A percentile compares a stretch with the other conserved stretches of the same genome.
phyloP scores from a whole-genome alignment of 768 basidiomycete genomes.

The Boletales sp. region DNA sequence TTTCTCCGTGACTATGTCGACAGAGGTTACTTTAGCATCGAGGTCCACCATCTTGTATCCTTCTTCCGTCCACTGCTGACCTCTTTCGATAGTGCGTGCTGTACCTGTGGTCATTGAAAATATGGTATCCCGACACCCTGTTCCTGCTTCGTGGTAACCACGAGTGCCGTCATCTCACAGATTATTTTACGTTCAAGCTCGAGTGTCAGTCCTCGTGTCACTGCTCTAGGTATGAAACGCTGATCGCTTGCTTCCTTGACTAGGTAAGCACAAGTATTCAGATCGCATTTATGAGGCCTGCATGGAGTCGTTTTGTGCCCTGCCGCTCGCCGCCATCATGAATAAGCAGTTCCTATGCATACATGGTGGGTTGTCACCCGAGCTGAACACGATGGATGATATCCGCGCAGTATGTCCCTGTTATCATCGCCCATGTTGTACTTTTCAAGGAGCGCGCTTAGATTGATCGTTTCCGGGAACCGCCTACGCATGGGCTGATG shows the following conservation, averaged over 20 bases:
- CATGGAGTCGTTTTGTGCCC: conserved; percentile 95
- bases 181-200: conserved; percentile 98
- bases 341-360: conserved; percentile 99
- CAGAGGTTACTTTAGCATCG: conserved; percentile 91
- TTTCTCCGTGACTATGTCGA: conserved; percentile 95
- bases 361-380: conserved; percentile 94
- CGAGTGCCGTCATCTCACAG: conserved; percentile 97
- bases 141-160: conserved; percentile 98
- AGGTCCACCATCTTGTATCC: conserved; percentile 44
- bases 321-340: conserved; percentile 96
- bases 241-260: not conserved
- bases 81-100: conserved; percentile 72
- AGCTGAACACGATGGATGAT: conserved; percentile 93
- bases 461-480: conserved; percentile 98
- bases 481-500: conserved; percentile 96
- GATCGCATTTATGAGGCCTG: conserved; percentile 95
- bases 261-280: conserved; percentile 99
- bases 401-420: conserved; percentile 66
- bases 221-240: conserved; percentile 3
- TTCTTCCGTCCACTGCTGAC: not conserved
- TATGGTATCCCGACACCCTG: conserved; percentile 97
- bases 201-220: conserved; percentile 64
- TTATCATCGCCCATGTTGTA: not conserved
- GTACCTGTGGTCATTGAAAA: conserved; percentile 97
- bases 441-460: conserved; percentile 27